A percentile compares a stretch with the other conserved stretches of the same genome.
These are phyloP conservation scores for Podila epicladia DNA, from an alignment of 192 early-diverging fungal species.

Conservation along the genomic window DNA sequence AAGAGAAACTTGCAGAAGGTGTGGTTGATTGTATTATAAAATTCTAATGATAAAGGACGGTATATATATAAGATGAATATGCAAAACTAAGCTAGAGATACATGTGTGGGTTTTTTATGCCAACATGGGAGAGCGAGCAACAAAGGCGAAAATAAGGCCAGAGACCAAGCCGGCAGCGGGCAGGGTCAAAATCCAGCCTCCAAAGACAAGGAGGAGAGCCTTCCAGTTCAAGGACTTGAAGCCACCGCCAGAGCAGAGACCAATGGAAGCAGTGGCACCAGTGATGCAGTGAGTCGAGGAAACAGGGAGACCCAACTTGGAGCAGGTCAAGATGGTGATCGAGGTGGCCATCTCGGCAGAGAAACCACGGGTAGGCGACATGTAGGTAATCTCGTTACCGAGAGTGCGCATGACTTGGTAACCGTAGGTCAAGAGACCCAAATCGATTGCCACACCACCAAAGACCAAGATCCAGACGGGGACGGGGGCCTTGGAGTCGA, in stretches of 20 bases:
- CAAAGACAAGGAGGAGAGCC: conserved; percentile 65
- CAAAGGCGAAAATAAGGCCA: conserved; percentile 76
- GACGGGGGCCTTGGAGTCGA: conserved; percentile 63
- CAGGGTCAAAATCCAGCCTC: conserved; percentile 82
- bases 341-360: conserved; percentile 81
- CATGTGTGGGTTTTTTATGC: neutral
- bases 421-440: conserved; percentile 78
- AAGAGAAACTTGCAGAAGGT: too few relatives aligned
- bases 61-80: neutral
- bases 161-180: conserved; percentile 72
- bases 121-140: conserved; percentile 57
- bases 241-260: conserved; percentile 70
- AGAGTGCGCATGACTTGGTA: conserved; percentile 81
- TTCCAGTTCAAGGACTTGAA: conserved; percentile 80
- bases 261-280: conserved; percentile 80
- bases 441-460: conserved; percentile 80
- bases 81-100: neutral
- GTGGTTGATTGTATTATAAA: too few relatives aligned
- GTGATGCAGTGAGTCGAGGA: conserved; percentile 92
- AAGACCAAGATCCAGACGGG: conserved; percentile 79
- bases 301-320: conserved; percentile 82
- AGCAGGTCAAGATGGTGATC: conserved; percentile 84
- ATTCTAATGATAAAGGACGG: too few relatives aligned
- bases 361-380: conserved; percentile 86
- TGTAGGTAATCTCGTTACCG: conserved; percentile 87